Evolutionary conservation across 805 yeast genomes (phyloP), one percentile per base, ranked within the genome.

Genomic region (Candida khao-thaluensis): DNA sequence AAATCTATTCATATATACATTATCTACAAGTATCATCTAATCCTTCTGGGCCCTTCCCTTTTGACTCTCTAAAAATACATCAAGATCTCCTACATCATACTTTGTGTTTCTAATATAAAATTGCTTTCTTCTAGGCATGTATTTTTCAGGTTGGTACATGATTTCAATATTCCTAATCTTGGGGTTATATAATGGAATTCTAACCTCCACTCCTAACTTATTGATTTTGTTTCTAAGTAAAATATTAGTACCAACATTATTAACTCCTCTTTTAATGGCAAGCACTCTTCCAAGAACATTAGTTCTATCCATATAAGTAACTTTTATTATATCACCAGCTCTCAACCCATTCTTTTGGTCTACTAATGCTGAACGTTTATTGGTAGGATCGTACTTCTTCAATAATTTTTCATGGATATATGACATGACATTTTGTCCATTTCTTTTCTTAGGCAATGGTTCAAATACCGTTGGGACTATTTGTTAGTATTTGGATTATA

Each of bases 71-170:
- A 67, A 50, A 43, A 57, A 56, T 6, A 51, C 60, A 52, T 79
- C 85, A 44, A 83, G 60, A 57, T 83, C 89, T 47, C 80, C 82
- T 35, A 82, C 90, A 61, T 86, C 95, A 60, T 81, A 66, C 56
- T 78, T 81, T 37, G 82, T 72, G 61, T 76, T 83, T 68, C 96
- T 84, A 56, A 93, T 84, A 65, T 87, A 93, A 73, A 83, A 90
- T 53, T 88, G 91, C 72, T 87, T 91, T 65, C 80, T 79, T 76
- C 95, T 80, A 9, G 69, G 54, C 71, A 84, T 79, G 62, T 87
- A 81, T 55, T 75, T 77, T 47, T 66, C 62, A 26, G 95, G 91
- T 62, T 82, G 82, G 62, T 85, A 76, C 45, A 91, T 62, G 27
- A 89, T 61, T 62, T 90, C 97, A 38, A 91, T 72, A 60, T 82